These are phyloP conservation scores for Rhododendron kiyosumense DNA, from an alignment of 148 eudicot species.

Conservation along the genomic window DNA sequence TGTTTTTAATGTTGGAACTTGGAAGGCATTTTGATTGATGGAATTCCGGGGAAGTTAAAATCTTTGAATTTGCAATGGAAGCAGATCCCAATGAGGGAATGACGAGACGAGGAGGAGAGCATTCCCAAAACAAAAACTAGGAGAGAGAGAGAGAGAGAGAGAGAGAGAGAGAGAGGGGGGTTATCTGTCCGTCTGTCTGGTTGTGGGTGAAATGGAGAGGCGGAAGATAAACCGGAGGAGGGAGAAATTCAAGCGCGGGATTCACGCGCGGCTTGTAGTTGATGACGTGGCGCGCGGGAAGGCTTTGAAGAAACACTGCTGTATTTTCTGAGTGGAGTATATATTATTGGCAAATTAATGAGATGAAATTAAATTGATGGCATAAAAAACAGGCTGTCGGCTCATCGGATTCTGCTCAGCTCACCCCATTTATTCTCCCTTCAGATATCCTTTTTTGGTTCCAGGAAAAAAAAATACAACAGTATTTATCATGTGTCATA, in stretches of 20 bases:
- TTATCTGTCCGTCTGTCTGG: background rate
- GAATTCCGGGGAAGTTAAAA: background rate
- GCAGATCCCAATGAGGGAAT: background rate
- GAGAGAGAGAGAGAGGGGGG: background rate
- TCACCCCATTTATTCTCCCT: background rate
- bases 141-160: background rate
- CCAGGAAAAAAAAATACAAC: no score
- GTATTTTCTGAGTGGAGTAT: background rate
- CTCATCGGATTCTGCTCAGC: background rate
- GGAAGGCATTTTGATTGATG: background rate
- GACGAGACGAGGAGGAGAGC: background rate
- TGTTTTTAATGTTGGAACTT: background rate
- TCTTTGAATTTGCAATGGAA: background rate
- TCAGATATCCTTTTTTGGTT: no score
- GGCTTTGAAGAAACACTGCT: background rate
- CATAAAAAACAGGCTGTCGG: background rate
- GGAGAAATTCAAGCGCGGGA: background rate
- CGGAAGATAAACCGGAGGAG: background rate
- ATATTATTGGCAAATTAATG: no score
- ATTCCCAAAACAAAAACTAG: background rate
- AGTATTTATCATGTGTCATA: no score
- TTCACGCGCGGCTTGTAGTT: background rate
- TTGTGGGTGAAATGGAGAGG: background rate
- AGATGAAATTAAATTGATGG: no score
- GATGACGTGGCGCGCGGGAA: background rate